A percentile compares a stretch with the other conserved stretches of the same genome.
Conservation (phyloP, 148 eudicot genomes). For the Rhododendron williamsianum region DNA sequence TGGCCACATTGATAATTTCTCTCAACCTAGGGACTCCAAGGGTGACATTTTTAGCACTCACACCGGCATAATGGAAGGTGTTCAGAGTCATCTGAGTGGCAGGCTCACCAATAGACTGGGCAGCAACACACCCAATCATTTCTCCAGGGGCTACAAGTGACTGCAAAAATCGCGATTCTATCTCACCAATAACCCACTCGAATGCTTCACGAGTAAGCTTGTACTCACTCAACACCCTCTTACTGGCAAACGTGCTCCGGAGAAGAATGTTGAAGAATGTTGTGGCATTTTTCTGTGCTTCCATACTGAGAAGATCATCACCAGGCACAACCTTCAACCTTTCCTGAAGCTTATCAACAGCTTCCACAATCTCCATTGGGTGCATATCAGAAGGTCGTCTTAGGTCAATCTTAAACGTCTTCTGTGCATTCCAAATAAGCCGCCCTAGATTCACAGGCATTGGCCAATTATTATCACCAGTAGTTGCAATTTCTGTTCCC, state of each 20-base stretch:
- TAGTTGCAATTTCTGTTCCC: slow-evolving; percentile 89
- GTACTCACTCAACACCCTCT: slow-evolving; percentile 85
- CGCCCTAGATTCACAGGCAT: slow-evolving; percentile 91
- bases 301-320: slow-evolving; percentile 82
- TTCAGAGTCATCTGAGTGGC: slow-evolving; percentile 99
- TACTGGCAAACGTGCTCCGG: slow-evolving; percentile 90
- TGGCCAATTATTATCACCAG: slow-evolving; percentile 92
- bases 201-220: slow-evolving; percentile 91
- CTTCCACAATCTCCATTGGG: slow-evolving; percentile 96
- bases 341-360: slow-evolving; percentile 97
- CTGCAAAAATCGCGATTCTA: slow-evolving; percentile 90
- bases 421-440: slow-evolving; percentile 87
- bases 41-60: slow-evolving; percentile 99
- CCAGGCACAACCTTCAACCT: slow-evolving; percentile 92
- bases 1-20: slow-evolving; percentile 96
- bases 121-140: slow-evolving; percentile 99
- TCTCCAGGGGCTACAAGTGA: slow-evolving; percentile 98
- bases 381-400: slow-evolving; percentile 91
- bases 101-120: slow-evolving; percentile 99
- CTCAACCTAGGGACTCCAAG: slow-evolving; percentile 98
- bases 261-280: slow-evolving; percentile 89
- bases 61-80: slow-evolving; percentile 99
- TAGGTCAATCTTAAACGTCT: slow-evolving; percentile 83
- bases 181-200: slow-evolving; percentile 97
- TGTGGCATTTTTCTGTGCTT: slow-evolving; percentile 97